These are phyloP conservation scores for Postia placenta DNA, from an alignment of 768 basidiomycete species.

Conservation along the genomic window DNA sequence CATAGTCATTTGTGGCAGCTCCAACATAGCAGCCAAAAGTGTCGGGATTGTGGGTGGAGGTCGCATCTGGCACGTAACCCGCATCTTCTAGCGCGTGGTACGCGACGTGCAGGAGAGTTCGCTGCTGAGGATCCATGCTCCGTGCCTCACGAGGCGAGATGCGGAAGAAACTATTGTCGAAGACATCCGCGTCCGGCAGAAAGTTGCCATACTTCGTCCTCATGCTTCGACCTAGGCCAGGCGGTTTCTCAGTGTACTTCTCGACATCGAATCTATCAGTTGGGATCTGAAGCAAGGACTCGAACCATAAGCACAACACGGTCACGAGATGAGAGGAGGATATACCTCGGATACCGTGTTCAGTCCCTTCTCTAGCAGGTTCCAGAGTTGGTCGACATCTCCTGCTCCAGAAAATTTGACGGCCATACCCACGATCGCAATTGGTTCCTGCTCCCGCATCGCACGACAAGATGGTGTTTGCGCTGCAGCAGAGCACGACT, in stretches of 20 bases:
- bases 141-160: constrained; percentile 70
- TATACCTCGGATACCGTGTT: constrained; percentile 53
- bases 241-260: constrained; percentile 27
- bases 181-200: constrained; percentile 46
- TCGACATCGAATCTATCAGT: constrained; percentile 45
- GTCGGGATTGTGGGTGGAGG: constrained; percentile 43
- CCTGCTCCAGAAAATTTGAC: constrained; percentile 49
- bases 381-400: constrained; percentile 47
- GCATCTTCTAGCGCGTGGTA: constrained; percentile 66
- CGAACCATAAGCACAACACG: constrained; percentile 3
- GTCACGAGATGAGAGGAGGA: neutral
- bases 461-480: neutral
- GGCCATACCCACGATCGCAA: constrained; percentile 73
- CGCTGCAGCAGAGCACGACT: constrained; percentile 1
- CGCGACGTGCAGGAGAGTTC: constrained; percentile 58
- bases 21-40: constrained; percentile 64
- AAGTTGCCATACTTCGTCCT: constrained; percentile 60
- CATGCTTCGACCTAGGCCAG: constrained; percentile 34
- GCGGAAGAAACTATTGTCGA: constrained; percentile 69
- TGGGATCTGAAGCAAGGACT: constrained; percentile 51
- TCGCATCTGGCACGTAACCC: constrained; percentile 60
- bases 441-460: constrained; percentile 21
- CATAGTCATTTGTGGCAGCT: constrained; percentile 65
- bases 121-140: constrained; percentile 74
- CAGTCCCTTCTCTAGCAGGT: constrained; percentile 46